Evolutionary conservation across 2,329 filamentous ascomycete species (phyloP).

Genomic region (Pyrenochaeta sp.): DNA sequence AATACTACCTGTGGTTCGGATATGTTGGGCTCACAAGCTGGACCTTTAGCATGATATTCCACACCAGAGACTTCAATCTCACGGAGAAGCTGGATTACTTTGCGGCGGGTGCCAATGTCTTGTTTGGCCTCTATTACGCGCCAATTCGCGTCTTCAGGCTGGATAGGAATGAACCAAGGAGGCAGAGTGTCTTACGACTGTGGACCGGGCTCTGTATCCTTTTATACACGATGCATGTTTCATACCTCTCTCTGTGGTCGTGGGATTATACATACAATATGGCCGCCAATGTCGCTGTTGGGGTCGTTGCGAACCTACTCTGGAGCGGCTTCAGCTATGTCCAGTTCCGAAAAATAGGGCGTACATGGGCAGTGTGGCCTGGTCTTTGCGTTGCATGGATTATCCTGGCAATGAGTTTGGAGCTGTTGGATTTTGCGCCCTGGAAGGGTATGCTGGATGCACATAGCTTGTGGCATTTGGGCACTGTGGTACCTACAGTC

Average conservation of each 20-base stretch:
- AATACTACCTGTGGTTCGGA: conserved; percentile 81
- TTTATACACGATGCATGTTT: conserved; percentile 79
- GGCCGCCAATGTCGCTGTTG: conserved; percentile 87
- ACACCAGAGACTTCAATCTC: conserved; percentile 81
- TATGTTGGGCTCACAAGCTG: conserved; percentile 84
- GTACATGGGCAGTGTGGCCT: conserved; percentile 86
- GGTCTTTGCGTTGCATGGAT: conserved; percentile 92
- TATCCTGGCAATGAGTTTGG: conserved; percentile 91
- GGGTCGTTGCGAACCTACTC: conserved; percentile 79
- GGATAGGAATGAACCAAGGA: conserved; percentile 64
- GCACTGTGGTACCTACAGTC: conserved; percentile 85
- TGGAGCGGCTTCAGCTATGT: conserved; percentile 86
- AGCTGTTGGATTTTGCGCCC: conserved; percentile 92
- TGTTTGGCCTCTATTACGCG: conserved; percentile 91
- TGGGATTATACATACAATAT: conserved; percentile 99
- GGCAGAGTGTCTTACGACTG: conserved; percentile 66
- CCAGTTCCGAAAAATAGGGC: conserved; percentile 74
- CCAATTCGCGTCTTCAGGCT: conserved; percentile 83
- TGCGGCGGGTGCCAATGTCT: conserved; percentile 84
- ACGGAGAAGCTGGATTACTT: conserved; percentile 98
- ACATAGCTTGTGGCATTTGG: conserved; percentile 94
- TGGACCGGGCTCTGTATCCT: conserved; percentile 78
- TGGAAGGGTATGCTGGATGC: conserved; percentile 84
- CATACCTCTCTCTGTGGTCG: conserved; percentile 81
- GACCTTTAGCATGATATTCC: conserved; percentile 90